phyloP scores from a whole-genome alignment of 495 filamentous ascomycete species.

The Aspergillus coremiiformis region DNA sequence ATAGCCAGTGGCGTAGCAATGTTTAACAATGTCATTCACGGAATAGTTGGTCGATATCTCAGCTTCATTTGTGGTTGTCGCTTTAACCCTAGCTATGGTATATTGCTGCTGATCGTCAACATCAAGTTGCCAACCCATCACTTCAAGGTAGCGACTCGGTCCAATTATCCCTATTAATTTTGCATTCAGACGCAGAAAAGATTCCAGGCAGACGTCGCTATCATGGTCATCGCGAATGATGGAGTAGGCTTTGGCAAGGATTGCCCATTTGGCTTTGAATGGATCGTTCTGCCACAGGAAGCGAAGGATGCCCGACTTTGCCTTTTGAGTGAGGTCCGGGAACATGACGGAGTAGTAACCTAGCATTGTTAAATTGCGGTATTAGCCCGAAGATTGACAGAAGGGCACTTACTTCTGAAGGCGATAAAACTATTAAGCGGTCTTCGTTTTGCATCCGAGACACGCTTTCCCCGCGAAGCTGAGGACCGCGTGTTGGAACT shows the following conservation, averaged over 20 bases:
- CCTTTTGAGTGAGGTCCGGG: conserved; percentile 31
- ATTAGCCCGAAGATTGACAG: neutral
- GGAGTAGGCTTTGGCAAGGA: conserved; percentile 44
- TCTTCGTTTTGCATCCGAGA: conserved; percentile 11
- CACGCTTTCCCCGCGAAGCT: conserved; percentile 7
- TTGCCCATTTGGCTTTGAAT: conserved; percentile 41
- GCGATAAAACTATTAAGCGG: conserved; percentile 44
- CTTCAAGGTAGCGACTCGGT: conserved; percentile 30
- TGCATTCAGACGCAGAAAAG: conserved; percentile 29
- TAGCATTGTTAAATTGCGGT: conserved; percentile 17
- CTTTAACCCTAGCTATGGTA: conserved; percentile 8
- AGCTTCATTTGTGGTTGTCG: conserved; percentile 3
- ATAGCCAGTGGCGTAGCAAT: conserved; percentile 25
- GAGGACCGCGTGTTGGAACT: neutral
- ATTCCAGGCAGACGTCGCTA: conserved; percentile 27
- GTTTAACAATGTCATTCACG: conserved; percentile 26
- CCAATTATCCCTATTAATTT: conserved; percentile 33
- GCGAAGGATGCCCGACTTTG: conserved; percentile 35
- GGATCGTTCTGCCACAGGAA: conserved; percentile 38
- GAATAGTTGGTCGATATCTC: conserved; percentile 27
- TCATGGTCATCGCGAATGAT: conserved; percentile 42
- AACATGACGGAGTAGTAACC: conserved; percentile 38
- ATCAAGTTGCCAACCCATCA: conserved; percentile 32
- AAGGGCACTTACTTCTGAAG: conserved; percentile 36
- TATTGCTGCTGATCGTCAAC: conserved; percentile 15